Conservation (phyloP, 2,329 filamentous ascomycete species). For the Sordariomycetes sp. region DNA sequence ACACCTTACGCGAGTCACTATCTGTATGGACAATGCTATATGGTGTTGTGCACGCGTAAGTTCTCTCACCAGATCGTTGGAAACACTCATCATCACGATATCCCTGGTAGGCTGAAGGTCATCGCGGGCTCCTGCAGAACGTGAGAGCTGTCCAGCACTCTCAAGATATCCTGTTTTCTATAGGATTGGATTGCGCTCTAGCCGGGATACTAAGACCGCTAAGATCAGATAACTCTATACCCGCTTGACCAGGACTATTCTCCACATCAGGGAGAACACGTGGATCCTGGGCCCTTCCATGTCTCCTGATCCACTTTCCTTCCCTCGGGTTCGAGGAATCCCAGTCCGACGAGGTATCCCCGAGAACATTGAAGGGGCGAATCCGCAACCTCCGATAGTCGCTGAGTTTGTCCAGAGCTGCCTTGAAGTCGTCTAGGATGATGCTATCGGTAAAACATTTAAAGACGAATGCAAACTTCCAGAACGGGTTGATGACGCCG, state of each 20-base stretch:
- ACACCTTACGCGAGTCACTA: no score
- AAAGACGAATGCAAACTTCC: constrained; percentile 8
- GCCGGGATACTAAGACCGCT: neutral
- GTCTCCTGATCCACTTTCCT: neutral
- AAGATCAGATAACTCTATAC: neutral
- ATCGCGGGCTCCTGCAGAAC: no score
- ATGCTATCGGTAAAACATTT: constrained; percentile 56
- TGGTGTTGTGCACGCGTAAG: no score
- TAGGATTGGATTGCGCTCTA: neutral
- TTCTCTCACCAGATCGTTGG: no score
- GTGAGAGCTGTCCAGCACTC: neutral
- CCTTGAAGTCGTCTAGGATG: constrained; percentile 57
- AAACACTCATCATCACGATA: no score
- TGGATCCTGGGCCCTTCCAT: neutral
- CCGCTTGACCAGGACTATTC: neutral
- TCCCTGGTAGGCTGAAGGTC: no score
- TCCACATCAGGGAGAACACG: neutral
- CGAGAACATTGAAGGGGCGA: constrained; percentile 1
- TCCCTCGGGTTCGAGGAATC: neutral
- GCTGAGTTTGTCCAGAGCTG: constrained; percentile 25
- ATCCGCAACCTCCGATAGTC: constrained; percentile 4
- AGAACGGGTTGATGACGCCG: neutral
- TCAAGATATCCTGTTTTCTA: neutral
- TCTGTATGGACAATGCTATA: no score
- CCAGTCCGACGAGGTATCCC: neutral